Base-by-base conservation (phyloP, 2,329 filamentous ascomycete genomes). In the Aspergillus luchuensis region DNA sequence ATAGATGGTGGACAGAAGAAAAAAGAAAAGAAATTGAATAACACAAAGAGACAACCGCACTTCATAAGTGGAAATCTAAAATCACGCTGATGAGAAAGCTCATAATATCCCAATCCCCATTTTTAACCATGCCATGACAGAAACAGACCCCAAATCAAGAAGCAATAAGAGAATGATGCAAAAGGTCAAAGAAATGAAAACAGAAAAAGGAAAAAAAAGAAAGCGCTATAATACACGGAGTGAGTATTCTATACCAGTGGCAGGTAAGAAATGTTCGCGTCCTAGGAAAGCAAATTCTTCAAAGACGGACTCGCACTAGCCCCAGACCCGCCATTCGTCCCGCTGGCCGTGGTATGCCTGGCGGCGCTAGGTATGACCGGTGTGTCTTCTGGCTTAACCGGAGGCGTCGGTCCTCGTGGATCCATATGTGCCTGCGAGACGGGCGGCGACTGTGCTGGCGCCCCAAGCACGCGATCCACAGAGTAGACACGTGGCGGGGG, bases 231-330 rank as follows among this genome's bases (percentile, higher is more conserved):
- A 62, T 68, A 68, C 65, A 67, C 45, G 43, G 54, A 30, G 38
- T 19, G 38, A 47, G 41, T 50, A 28, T 43, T 58, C 55, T 56
- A 39, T 49, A 15, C 48, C 39, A 49, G 25, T 55, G 50, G 33
- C 21, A n/a, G 25, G 41, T 36, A 36, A 36, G 11, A 6, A 5
- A 36, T 36, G 11, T 13, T 36, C 33, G 33, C 11, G 45, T 51
- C 51, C 78, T 76, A 91, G 51, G 86, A 89, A 57, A 93, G 81
- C 52, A 93, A 76, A 69, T 93, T 92, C 67, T 88, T 86, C 63
- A 93, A 74, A 8, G 90, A 92, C 10, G 90, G 89, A 70, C 88
- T 92, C 15, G 90, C 89, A 69, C 90, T 92, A 4, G 90, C 90
- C n/a, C 89, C 89, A 54, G 76, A 76, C 33, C 70, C 71, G 2